Evolutionary conservation across 257 asterid genomes (phyloP).

Genomic region (Lycium ferocissimum): DNA sequence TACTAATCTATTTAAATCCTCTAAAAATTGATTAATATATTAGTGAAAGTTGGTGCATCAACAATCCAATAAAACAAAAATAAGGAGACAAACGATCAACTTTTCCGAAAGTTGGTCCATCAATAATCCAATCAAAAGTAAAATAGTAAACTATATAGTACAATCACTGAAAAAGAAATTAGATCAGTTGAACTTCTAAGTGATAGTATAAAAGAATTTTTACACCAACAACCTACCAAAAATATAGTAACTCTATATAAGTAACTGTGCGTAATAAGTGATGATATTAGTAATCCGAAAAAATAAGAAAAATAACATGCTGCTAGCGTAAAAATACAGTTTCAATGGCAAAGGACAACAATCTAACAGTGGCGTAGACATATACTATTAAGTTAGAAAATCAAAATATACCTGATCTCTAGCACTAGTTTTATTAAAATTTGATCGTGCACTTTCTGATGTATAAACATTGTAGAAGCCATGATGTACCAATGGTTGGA

Average conservation of each 20-base stretch:
- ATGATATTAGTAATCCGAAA: neutral
- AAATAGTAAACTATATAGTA: no score
- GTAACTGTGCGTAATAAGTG: neutral
- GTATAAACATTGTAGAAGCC: slow-evolving; percentile 46
- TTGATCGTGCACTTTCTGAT: slow-evolving; percentile 66
- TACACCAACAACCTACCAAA: neutral
- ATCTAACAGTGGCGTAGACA: no score
- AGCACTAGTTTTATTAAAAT: slow-evolving; percentile 62
- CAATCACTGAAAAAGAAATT: no score
- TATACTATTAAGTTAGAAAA: no score
- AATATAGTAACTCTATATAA: neutral
- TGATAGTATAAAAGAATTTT: neutral
- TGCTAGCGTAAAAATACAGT: neutral
- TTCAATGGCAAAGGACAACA: neutral
- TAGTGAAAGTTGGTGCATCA: no score
- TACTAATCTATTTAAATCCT: no score
- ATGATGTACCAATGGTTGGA: neutral
- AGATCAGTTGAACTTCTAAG: neutral
- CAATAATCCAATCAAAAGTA: no score
- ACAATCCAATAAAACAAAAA: no score
- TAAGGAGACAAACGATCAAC: no score
- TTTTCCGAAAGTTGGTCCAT: no score
- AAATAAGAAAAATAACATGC: neutral
- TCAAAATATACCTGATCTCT: slow-evolving; percentile 65
- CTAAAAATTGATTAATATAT: no score